These are phyloP conservation scores for Ophiosphaerella korrae DNA, from an alignment of 2,329 filamentous ascomycete species.

Conservation along the genomic window DNA sequence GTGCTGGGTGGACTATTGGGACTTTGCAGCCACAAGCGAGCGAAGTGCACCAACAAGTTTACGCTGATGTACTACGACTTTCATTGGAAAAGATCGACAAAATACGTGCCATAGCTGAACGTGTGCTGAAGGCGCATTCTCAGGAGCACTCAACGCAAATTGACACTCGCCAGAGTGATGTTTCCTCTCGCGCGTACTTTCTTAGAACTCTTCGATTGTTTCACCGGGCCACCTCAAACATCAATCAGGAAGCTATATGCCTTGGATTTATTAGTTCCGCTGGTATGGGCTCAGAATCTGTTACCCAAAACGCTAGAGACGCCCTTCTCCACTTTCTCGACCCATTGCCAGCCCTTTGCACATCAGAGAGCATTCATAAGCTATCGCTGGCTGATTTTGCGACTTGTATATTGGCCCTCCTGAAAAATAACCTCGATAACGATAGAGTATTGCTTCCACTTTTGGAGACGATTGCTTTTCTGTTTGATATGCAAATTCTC, in stretches of 20 bases:
- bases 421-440: conserved; percentile 48
- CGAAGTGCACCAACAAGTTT: conserved; percentile 24
- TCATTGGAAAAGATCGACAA: conserved; percentile 90
- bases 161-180: conserved; percentile 34
- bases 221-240: conserved; percentile 9
- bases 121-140: conserved; percentile 12
- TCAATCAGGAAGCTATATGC: conserved; percentile 55
- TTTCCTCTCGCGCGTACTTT: conserved; percentile 68
- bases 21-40: conserved; percentile 18
- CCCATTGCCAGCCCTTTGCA: conserved; percentile 20
- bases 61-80: conserved; percentile 64
- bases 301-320: conserved; percentile 70
- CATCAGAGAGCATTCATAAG: not conserved
- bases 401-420: conserved; percentile 32
- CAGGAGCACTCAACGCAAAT: conserved; percentile 8
- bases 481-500: conserved; percentile 58
- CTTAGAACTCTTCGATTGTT: conserved; percentile 52
- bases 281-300: conserved; percentile 76
- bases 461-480: conserved; percentile 76
- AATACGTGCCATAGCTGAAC: conserved; percentile 61
- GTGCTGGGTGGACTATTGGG: conserved; percentile 45
- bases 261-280: conserved; percentile 74
- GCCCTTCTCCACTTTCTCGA: conserved; percentile 61
- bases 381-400: conserved; percentile 33
- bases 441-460: conserved; percentile 77